Evolutionary conservation across 768 basidiomycete genomes (phyloP).

Genomic region (Podaxis sp.): DNA sequence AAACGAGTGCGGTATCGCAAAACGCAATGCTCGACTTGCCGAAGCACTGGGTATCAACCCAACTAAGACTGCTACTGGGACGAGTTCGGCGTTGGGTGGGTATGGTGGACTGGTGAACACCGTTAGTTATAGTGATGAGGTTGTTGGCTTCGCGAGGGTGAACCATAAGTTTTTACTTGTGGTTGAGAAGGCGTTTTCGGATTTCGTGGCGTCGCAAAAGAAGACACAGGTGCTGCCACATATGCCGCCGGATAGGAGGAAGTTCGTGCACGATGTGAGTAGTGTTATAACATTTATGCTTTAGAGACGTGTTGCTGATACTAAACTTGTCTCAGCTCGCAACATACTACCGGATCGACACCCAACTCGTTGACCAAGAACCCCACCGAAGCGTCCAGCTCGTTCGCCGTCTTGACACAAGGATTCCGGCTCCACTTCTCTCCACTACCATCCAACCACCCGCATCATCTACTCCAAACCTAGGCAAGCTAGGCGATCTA

Average conservation of each 20-base stretch:
- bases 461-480: slow-evolving; percentile 26
- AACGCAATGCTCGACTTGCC: slow-evolving; percentile 85
- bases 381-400: slow-evolving; percentile 86
- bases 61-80: slow-evolving; percentile 16
- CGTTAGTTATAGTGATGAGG: slow-evolving; percentile 60
- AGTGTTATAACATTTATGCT: slow-evolving; percentile 12
- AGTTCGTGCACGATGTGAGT: slow-evolving; percentile 79
- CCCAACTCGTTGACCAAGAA: slow-evolving; percentile 88
- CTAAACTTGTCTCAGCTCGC: slow-evolving; percentile 52
- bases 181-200: slow-evolving; percentile 81
- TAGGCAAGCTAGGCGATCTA: slow-evolving; percentile 65
- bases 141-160: slow-evolving; percentile 58
- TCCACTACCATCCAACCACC: slow-evolving; percentile 41
- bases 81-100: slow-evolving; percentile 23
- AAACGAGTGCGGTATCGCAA: slow-evolving; percentile 79
- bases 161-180: slow-evolving; percentile 67
- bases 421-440: slow-evolving; percentile 71
- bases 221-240: slow-evolving; percentile 73
- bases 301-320: not conserved
- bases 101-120: slow-evolving; percentile 34
- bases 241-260: slow-evolving; percentile 77
- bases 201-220: slow-evolving; percentile 73
- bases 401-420: slow-evolving; percentile 77
- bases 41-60: slow-evolving; percentile 87
- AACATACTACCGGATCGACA: slow-evolving; percentile 76